Evolutionary conservation across 2,329 filamentous ascomycete species (phyloP), one percentile per base, ranked within the genome.

Genomic region (Stenocarpella maydis): DNA sequence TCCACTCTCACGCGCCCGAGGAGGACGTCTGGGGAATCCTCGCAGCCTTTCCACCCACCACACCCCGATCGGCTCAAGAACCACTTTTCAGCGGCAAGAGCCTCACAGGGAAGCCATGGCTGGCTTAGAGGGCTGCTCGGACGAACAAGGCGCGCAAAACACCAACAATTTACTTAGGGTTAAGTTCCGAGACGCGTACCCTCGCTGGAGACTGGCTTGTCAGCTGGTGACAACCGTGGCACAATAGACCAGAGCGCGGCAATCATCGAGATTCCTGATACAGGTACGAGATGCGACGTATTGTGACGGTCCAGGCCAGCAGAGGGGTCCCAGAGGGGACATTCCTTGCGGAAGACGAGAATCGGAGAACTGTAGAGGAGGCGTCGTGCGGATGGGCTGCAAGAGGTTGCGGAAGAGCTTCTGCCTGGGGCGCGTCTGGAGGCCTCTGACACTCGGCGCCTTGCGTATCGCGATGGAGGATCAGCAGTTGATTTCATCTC

Each of bases 81-180:
- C 82, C 80, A 76, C 84, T 86, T 87, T 83, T 85, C 85, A 86
- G 84, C 83, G 82, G 83, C 78, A 72, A 74, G 75, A 72, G 77
- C 76, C 69, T 80, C 74, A 69, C 76, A 71, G 73, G 52, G 74
- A 71, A 69, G 65, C 72, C 74, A 75, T 73, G 74, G 67, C 72
- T 74, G 75, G 79, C 81, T 77, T 94, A 94, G 79, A 95, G 89
- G 86, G 86, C 83, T 84, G 83, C 82, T 86, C 82, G 86, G 81
- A 90, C 90, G 90, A 74, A 91, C 90, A 87, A 83, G 84, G 49
- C 86, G 85, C 88, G 89, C 89, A 92, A 94, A 77, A 86, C 92
- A 90, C 93, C 92, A 92, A 89, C 84, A 80, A 78, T 83, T 81
- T 84, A 84, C 87, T 92, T 97, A 97, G 95, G 95, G 95, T 97